Base-by-base conservation (phyloP, 805 yeast species). In the Saccharomycopsis malanga region DNA sequence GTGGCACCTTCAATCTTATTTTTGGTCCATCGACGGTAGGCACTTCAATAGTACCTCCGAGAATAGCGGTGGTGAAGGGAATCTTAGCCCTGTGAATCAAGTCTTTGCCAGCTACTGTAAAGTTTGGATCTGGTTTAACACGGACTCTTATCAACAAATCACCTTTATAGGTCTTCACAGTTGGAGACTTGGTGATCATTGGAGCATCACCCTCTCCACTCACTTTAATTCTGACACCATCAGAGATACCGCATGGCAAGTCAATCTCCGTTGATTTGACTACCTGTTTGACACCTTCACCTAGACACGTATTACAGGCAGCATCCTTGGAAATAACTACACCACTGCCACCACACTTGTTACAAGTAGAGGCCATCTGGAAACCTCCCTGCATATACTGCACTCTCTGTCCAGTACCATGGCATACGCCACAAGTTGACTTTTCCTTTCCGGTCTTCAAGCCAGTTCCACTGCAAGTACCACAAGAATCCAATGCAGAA, bases 281-380 rank as follows among this genome's bases (percentile, higher is more conserved):
- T 12, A 72, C 69, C 49, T 80, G 80, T 34, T 72, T 72, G 4
- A 86, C 95, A 50, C 98, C 99, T 52, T 84, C 81, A 44, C 98
- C 97, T 55, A 81, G 89, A 67, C 99, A 93, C 1, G 80, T 62
- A 1, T 61, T 58, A 72, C 99, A 93, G 45, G 79, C 78, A 60
- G 87, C 88, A 12, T 70, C 66, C 17, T 74, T 70, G 40, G 80
- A 75, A 42, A 88, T 78, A 3, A 71, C 73, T 1, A 87, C 93
- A 45, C 99, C 99, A 4, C 85, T 69, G 35, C 99, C 99, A 39
- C 74, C 79, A 71, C 99, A 93, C 2, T 80, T 68, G 42, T 72
- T 72, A 73, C 99, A 93, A 10, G 96, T 87, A 0, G 96, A 80
- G 2, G 95, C 82, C 96, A 93, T 88, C 58, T 89, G 96, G 75